phyloP scores from a whole-genome alignment of 495 filamentous ascomycete species.

The Hyaloscypha bicolor region DNA sequence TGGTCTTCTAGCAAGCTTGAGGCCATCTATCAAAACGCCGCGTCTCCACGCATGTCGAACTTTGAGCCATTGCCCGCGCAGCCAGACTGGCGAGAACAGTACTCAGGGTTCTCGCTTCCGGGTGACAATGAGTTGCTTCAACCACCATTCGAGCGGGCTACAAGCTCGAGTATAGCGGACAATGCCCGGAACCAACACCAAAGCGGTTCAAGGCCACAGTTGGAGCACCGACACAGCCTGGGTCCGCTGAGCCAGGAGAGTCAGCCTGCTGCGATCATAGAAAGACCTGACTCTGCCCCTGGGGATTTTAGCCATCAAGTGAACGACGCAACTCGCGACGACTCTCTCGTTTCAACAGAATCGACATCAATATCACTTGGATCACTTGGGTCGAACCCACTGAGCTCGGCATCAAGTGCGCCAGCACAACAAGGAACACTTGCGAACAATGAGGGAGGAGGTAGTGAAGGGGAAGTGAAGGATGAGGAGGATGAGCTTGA shows the following conservation, averaged over 20 bases:
- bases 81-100: constrained; percentile 62
- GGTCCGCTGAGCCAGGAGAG: constrained; percentile 34
- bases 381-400: constrained; percentile 43
- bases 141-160: constrained; percentile 50
- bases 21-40: constrained; percentile 51
- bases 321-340: constrained; percentile 39
- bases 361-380: constrained; percentile 37
- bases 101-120: constrained; percentile 52
- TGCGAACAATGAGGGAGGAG: constrained; percentile 36
- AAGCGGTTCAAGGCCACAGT: constrained; percentile 36
- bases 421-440: constrained; percentile 31
- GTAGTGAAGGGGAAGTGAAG: constrained; percentile 41
- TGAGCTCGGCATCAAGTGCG: constrained; percentile 41
- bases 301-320: constrained; percentile 18
- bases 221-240: constrained; percentile 34
- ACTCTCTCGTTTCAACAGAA: constrained; percentile 45
- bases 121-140: constrained; percentile 52
- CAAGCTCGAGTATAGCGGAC: constrained; percentile 39
- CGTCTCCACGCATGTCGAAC: constrained; percentile 63
- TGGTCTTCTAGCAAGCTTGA: constrained; percentile 61
- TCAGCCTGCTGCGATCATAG: constrained; percentile 38
- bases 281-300: constrained; percentile 32
- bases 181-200: constrained; percentile 46
- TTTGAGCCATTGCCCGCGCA: constrained; percentile 54
- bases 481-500: constrained; percentile 50